These are phyloP conservation scores for Solanum hybrid DNA, from an alignment of 305 asterid species.

Conservation along the genomic window DNA sequence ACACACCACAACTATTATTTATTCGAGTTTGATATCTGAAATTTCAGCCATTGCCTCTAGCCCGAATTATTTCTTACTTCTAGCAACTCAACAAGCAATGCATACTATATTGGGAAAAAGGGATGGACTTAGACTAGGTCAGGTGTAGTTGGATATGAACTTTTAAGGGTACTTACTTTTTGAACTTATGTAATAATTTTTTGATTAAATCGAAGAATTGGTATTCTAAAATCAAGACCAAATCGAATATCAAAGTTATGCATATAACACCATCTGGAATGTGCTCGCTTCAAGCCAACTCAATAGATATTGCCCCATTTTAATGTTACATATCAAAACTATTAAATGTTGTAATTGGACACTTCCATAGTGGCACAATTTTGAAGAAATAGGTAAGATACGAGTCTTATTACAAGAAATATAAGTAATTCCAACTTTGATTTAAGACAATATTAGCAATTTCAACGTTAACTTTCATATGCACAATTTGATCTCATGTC, in stretches of 20 bases:
- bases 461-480: background rate
- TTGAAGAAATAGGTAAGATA: background rate
- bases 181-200: background rate
- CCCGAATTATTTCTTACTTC: background rate
- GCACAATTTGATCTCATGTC: background rate
- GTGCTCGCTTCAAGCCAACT: background rate
- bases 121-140: background rate
- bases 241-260: background rate
- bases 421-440: background rate
- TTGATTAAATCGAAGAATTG: background rate
- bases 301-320: background rate
- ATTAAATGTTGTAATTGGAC: background rate
- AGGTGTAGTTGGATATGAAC: background rate
- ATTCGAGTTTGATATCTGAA: background rate
- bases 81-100: background rate
- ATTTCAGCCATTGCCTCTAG: background rate
- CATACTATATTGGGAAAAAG: background rate
- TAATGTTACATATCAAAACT: background rate
- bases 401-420: background rate
- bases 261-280: background rate
- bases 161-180: background rate
- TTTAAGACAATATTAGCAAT: background rate
- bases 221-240: background rate
- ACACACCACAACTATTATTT: background rate
- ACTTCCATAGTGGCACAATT: background rate